Evolutionary conservation across 148 eudicot genomes (phyloP), one percentile per base, ranked within the genome.

Genomic region (Amaranthus palmeri): DNA sequence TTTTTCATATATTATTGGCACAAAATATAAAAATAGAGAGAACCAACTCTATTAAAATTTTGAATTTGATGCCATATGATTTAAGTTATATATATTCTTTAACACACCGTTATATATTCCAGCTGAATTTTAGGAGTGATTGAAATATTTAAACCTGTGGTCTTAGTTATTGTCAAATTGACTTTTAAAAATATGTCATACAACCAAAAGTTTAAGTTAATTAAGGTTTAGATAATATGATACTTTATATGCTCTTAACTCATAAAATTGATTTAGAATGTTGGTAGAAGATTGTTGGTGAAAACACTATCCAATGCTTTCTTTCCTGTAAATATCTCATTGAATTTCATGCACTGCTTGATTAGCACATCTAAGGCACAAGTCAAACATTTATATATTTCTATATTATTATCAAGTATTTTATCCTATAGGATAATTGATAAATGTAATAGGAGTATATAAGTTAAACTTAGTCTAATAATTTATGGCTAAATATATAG

Each of bases 201-300:
- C 36, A 25, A 25, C 2, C 36, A 25, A 25, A 25, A 25, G 36
- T 25, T 25, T 25, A 25, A 25, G 36, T 25, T 25, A 2, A 25
- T 25, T 25, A 2, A 25, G 1, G 36, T 2, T 2, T 25, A 1
- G n/a, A 0, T 25, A 0, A 25, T 25, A 25, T 25, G 36, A 25
- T 25, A 0, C 36, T 25, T 25, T 25, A 25, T 25, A 25, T 25
- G 36, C 36, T 25, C 36, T 25, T 25, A 25, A 25, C 36, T 25
- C 64, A 55, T 55, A 60, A 36, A 65, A 55, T 66, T 74, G 65
- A 67, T 71, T 67, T 74, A 74, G 65, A 74, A 74, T 74, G 70
- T 73, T 73, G 70, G 60, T 74, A 54, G 41, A 25, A 73, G 62
- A 72, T 65, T 73, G 46, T 54, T 54, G 36, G 55, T 70, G 65